Percentiles rank a stretch among this genome's conserved stretches.
These are phyloP conservation scores for Podaxis sp. DNA, from an alignment of 768 basidiomycete species.

Conservation along the genomic window DNA sequence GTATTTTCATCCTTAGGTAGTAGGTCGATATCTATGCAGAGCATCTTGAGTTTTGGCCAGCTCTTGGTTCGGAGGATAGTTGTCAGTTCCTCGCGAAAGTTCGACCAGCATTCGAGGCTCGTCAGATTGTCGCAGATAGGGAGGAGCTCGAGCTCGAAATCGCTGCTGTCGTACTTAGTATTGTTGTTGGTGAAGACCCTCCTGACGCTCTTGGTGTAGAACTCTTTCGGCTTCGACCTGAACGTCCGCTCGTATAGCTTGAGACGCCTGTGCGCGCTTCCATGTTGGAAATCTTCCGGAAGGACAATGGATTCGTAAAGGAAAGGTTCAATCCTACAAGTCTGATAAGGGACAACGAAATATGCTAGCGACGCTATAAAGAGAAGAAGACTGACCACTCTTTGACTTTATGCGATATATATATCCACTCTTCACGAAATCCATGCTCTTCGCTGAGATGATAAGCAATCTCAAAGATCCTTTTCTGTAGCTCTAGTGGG, in stretches of 20 bases:
- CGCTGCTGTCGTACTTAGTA: not conserved
- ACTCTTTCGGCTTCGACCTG: not conserved
- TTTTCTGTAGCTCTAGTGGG: not conserved
- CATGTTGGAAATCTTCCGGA: not conserved
- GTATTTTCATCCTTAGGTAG: constrained; percentile 5
- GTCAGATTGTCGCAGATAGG: constrained; percentile 1
- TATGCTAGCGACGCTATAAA: not conserved
- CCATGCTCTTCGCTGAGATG: not conserved
- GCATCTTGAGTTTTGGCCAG: not conserved
- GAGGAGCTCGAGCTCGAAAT: constrained; percentile 1
- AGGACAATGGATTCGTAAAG: not conserved
- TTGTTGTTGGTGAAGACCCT: constrained; percentile 3
- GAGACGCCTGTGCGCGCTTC: not conserved
- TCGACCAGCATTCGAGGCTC: constrained; percentile 5
- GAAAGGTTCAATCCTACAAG: not conserved
- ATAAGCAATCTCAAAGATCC: constrained; percentile 3
- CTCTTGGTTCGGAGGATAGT: not conserved
- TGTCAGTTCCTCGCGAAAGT: not conserved
- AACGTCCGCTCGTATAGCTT: not conserved
- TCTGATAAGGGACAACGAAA: not conserved
- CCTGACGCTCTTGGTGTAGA: not conserved
- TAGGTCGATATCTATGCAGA: constrained; percentile 1
- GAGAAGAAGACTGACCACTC: not conserved
- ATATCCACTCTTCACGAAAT: not conserved
- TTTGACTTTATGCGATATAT: not conserved